Base-by-base conservation (phyloP, 2,329 filamentous ascomycete species). In the Lomentospora prolificans region DNA sequence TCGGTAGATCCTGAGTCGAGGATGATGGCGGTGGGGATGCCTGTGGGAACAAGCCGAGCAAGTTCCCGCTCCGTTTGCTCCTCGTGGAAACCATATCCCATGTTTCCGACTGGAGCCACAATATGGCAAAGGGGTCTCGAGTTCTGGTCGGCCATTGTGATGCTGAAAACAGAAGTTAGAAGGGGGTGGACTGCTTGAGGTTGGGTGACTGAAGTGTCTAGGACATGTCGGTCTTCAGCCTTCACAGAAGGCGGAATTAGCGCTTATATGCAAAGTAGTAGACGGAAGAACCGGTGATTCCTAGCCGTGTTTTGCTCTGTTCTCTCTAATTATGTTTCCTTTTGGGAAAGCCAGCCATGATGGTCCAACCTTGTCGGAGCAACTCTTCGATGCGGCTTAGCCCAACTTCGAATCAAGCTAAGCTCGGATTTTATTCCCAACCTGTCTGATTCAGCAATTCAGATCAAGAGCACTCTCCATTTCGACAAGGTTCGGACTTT, bases 1-100 rank as follows among this genome's bases (percentile, higher is more conserved):
- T 70, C 68, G 1, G 68, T 70, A 0, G 67, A 70, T 0, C 68
- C 68, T 0, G 66, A 67, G 51, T 70, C 68, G 1, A 70, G 55
- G n/a, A 70, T 67, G 6, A 70, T 65, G 12, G 66, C 67, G 0
- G 66, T 66, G 0, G 70, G 69, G 0, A 63, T 58, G 0, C 63
- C 64, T 0, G 56, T 68, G 12, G 64, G 55, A 1, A 64, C 60
- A 2, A 70, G 61, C 0, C 28, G 52, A 0, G 62, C 58, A 0
- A 72, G 62, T 3, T 64, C 64, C 0, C 57, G 22, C 0, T 56
- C 46, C 0, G 61, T 68, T 22, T 68, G 63, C 0, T 60, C 58
- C 28, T 69, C 66, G 53, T 72, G 63, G 50, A 76, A 72, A 25
- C 76, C 75, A 57, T 76, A 79, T 4, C 76, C 75, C 6, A 78